Base-by-base conservation (phyloP, 108 stramenopile species). In the Bacterosira constricta region DNA sequence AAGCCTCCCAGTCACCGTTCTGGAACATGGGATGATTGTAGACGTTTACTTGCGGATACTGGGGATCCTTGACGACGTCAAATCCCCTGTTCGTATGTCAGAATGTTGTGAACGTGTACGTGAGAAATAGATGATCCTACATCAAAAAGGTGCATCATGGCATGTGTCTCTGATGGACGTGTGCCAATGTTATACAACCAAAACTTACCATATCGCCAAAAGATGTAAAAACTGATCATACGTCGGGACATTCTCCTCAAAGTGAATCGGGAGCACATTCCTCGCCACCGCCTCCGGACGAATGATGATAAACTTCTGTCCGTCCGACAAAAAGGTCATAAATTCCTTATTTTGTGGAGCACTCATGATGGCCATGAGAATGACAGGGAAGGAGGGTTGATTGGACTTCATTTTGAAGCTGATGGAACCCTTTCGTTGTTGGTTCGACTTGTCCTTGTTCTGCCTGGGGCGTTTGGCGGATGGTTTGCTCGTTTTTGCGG, bases 11-110 rank as follows among this genome's bases (percentile, higher is more conserved):
- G 46, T 84, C 81, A 15, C 86, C 86, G 60, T 83, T 78, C 17
- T 44, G 27, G 63, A 91, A 91, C 56, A 56, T 51, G 30, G 82
- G 83, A 73, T 89, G 90, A 8, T 81, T 82, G 74, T 85, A 88
- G 11, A 91, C 83, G 47, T 85, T 76, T 37, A 91, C 84, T 35
- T 73, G 72, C 15, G 75, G 75, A 44, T 68, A 76, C 42, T 45
- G 38, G 2, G 42, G 31, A 45, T 76, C 75, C 3, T 68, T 61
- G 18, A 21, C 17, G 12, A 55, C 45, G 38, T 62, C 36, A 36
- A 76, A 76, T n/a, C 73, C 73, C 73, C 73, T 57, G 9, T 57
- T 54, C 35, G 11, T 44, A 44, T n/a, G n/a, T n/a, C n/a, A n/a
- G n/a, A n/a, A n/a, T n/a, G n/a, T n/a, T n/a, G n/a, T n/a, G n/a